Evolutionary conservation across 805 yeast genomes (phyloP), one percentile per base, ranked within the genome.

Genomic region (Wickerhamomyces silvicola): DNA sequence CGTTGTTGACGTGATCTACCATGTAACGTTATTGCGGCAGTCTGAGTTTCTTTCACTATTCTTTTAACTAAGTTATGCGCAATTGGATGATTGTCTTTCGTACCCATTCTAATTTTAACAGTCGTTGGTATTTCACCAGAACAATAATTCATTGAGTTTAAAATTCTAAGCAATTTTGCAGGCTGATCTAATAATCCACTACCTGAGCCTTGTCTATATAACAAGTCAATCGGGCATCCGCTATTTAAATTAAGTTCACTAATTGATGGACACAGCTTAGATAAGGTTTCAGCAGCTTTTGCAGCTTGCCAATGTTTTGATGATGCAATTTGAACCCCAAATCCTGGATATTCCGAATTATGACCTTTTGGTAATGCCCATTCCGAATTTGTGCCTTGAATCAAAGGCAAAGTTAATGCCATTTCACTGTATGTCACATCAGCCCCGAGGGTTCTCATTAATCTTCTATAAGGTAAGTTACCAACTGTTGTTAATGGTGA

Each of bases 401-500:
- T 62, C 32, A 92, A 62, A 1, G 97, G 97, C 31, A 84, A 62
- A 2, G 83, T 64, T 22, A 92, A 66, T 0, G 97, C 97, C 98
- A 92, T 92, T 61, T 92, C 99, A 24, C 88, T 73, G 54, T 84
- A 92, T 0, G 98, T 92, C 12, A 87, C 71, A 48, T 92, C 97
- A 10, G 95, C 95, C 12, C 97, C 97, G 21, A 86, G 58, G 2
- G 80, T 70, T 49, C 79, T 81, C 96, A 92, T 88, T 38, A 92
- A 68, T 46, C 97, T 72, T 57, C 99, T 80, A 61, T 75, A 92
- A 11, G 99, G 98, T 48, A 92, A 67, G 58, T 92, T 92, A 15
- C 99, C 99, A 6, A 92, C 98, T 0, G 99, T 92, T 21, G 99
- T 94, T 41, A 92, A 69, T 2, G 99, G 99, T 2, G 97, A 85